Evolutionary conservation across 345 rosid species (phyloP), one percentile per base, ranked within the genome.

Genomic region (Aethionema arabicum): DNA sequence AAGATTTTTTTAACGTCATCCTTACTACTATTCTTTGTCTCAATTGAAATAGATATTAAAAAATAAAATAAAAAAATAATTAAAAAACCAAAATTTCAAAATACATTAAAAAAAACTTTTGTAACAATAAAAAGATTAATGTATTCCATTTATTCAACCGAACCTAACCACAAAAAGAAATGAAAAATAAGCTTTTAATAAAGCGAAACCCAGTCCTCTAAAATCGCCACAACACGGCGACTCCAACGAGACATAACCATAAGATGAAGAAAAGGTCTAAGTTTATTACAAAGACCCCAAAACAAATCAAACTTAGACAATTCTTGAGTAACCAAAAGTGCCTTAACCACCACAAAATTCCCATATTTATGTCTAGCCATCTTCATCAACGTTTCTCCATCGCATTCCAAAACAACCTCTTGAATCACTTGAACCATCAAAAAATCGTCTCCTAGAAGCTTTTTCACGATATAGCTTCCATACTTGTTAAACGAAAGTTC

Each of bases 351-450:
- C 51, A 69, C 73, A 32, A 45, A 61, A 47, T 47, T 47, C 14
- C 73, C 73, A 36, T 15, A 61, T 10, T 29, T 56, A 38, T 35
- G 37, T 36, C 49, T 68, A 48, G 67, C 73, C 32, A 68, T 11
- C 43, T 49, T 61, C 56, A 45, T 7, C 49, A 68, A 45, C 33
- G 1, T 32, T 6, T 59, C 14, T 13, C 4, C 8, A 1, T 14
- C 1, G 61, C 67, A 60, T 44, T 30, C 11, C 36, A 68, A 5
- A n/a, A n/a, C n/a, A 35, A 60, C 60, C 46, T 52, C 66, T 4
- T 0, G 0, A 40, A 68, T 15, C 42, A 68, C 61, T 4, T 0
- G 0, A 8, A 5, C 36, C 14, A 3, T 38, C 4, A 49, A 36
- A 40, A 14, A 33, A 12, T 30, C 35, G 4, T 15, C 8, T 15